Base-by-base conservation (phyloP, 345 rosid genomes). In the Citrus mangshanensis region DNA sequence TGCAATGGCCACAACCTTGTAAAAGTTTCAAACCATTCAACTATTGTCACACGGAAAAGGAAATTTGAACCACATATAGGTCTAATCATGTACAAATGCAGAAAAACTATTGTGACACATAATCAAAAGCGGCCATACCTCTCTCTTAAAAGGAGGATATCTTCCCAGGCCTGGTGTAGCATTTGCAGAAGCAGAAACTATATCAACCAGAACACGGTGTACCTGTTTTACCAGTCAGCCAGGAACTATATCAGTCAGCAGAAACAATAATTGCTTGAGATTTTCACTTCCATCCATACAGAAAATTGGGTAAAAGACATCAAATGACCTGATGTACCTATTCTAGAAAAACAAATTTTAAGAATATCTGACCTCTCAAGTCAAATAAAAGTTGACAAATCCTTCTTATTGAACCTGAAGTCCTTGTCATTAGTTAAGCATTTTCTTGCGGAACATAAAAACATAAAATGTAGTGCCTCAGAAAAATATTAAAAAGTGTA, bases 121-220 rank as follows among this genome's bases (percentile, higher is more conserved):
- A 70, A 30, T 68, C 55, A 65, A 54, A 66, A 27, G 30, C 28
- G 64, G 76, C 25, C 71, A 34, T 78, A 93, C 97, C 95, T 93
- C 97, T 90, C 93, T 87, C 88, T 93, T 91, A 68, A 93, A 91
- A 42, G 95, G 91, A 82, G 95, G 93, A 70, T 93, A 93, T 86
- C 95, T 90, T 80, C 94, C 97, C 79, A 93, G 89, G 77, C 95
- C 95, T 40, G 93, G 91, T 49, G 95, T 93, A 28, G 91, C 87
- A 87, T 88, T 93, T 30, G 94, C 95, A 63, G 97, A 68, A 90
- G 80, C 81, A 90, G 85, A 27, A 92, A 91, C 95, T 64, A 91
- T 87, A 84, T 93, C 97, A 75, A 90, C 83, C 81, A 90, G 85
- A 27, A 92, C 92, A 56, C 89, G 86, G 77, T 92, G 94, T 40